These are phyloP conservation scores for Phlyctochytrium planicorne DNA, from an alignment of 192 early-diverging fungal species.

Conservation along the genomic window DNA sequence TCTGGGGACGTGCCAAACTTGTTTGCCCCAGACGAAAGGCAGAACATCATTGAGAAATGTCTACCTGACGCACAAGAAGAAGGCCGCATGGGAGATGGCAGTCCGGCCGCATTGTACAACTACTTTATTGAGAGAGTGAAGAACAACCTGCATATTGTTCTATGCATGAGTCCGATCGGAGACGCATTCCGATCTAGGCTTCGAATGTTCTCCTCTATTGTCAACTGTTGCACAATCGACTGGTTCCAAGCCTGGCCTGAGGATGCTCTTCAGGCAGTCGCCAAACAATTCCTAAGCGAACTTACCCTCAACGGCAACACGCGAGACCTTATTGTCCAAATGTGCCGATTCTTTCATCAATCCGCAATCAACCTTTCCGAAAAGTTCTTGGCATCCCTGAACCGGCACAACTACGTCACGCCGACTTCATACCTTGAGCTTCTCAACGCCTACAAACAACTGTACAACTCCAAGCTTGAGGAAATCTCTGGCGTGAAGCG, in stretches of 20 bases:
- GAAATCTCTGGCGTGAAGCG: constrained; percentile 48
- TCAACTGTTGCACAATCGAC: constrained; percentile 68
- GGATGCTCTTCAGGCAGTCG: constrained; percentile 63
- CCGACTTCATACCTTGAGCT: constrained; percentile 61
- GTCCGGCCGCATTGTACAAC: constrained; percentile 54
- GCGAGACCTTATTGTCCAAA: constrained; percentile 37
- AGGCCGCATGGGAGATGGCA: constrained; percentile 53
- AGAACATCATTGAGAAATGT: constrained; percentile 53
- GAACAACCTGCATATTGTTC: constrained; percentile 57
- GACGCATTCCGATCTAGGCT: constrained; percentile 59
- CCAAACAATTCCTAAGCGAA: constrained; percentile 56
- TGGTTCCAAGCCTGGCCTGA: constrained; percentile 70
- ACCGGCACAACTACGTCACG: constrained; percentile 62
- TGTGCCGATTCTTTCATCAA: constrained; percentile 60
- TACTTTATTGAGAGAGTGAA: constrained; percentile 62
- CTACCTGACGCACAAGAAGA: constrained; percentile 52
- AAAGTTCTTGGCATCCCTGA: constrained; percentile 47
- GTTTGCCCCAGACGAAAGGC: constrained; percentile 57
- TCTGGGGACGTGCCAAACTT: constrained; percentile 63
- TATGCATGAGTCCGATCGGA: constrained; percentile 68
- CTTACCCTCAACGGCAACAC: constrained; percentile 41
- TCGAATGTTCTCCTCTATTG: constrained; percentile 59
- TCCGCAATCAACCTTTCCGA: constrained; percentile 50
- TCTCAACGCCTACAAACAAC: constrained; percentile 52
- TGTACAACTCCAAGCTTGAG: constrained; percentile 45